Conservation (phyloP, 2,329 filamentous ascomycete species). For the Monosporascus sp. region DNA sequence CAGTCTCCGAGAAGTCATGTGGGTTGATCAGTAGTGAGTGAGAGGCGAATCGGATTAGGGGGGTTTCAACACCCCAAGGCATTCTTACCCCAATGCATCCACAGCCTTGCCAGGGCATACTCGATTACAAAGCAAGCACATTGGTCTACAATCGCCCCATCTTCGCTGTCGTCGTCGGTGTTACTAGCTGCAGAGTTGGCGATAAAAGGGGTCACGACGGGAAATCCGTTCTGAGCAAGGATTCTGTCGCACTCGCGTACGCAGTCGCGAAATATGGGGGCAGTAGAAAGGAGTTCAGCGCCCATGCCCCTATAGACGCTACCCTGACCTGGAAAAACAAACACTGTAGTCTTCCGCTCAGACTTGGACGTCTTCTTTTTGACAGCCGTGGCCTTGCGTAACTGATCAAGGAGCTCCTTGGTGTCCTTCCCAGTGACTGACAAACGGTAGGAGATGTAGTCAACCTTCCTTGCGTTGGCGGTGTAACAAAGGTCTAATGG, state of each 20-base stretch:
- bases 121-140: slow-evolving; percentile 26
- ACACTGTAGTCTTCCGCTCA: slow-evolving; percentile 9
- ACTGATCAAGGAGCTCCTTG: slow-evolving; percentile 1
- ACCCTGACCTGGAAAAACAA: slow-evolving; percentile 32
- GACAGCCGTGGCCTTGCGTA: background rate
- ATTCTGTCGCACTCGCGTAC: slow-evolving; percentile 22
- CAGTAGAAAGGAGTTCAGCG: slow-evolving; percentile 21
- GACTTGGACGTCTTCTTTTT: background rate
- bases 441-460: slow-evolving; percentile 9
- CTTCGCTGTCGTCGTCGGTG: slow-evolving; percentile 2
- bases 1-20: too few species aligned
- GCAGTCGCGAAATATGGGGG: slow-evolving; percentile 18
- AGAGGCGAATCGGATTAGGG: background rate
- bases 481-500: slow-evolving; percentile 17
- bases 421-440: slow-evolving; percentile 5
- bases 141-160: slow-evolving; percentile 19
- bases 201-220: slow-evolving; percentile 31
- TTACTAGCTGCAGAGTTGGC: slow-evolving; percentile 24
- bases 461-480: slow-evolving; percentile 12
- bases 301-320: slow-evolving; percentile 26
- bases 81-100: slow-evolving; percentile 17
- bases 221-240: slow-evolving; percentile 20
- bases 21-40: background rate
- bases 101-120: slow-evolving; percentile 22
- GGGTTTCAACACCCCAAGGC: background rate